Evolutionary conservation across 1,139 yeast species (phyloP).

Genomic region (Schwanniomyces etchellsii): DNA sequence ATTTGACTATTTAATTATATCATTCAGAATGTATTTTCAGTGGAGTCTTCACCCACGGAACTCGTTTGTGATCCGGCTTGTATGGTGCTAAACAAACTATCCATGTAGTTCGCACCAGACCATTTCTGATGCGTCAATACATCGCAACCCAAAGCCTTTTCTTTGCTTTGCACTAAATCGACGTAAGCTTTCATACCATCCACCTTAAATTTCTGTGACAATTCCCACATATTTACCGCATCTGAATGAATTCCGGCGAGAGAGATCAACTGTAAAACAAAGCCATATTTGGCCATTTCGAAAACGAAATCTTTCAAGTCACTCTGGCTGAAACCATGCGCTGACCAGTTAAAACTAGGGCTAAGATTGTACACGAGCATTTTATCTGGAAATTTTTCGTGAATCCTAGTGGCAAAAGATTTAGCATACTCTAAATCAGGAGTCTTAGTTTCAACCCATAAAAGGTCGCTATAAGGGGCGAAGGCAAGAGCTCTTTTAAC

Average conservation of each 20-base stretch:
- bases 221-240: conserved; percentile 45
- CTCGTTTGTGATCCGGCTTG: conserved; percentile 29
- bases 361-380: conserved; percentile 54
- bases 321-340: conserved; percentile 44
- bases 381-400: conserved; percentile 41
- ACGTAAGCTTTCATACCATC: conserved; percentile 57
- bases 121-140: conserved; percentile 54
- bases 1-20: not conserved
- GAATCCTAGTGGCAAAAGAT: conserved; percentile 42
- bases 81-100: conserved; percentile 26
- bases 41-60: conserved; percentile 41
- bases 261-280: conserved; percentile 35
- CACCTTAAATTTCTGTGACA: conserved; percentile 38
- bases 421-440: conserved; percentile 50
- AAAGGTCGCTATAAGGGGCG: conserved; percentile 52
- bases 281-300: conserved; percentile 52
- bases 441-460: conserved; percentile 56
- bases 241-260: conserved; percentile 51
- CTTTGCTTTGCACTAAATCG: conserved; percentile 42
- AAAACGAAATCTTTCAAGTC: conserved; percentile 44
- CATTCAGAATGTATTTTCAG: conserved; percentile 23
- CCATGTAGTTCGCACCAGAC: conserved; percentile 54
- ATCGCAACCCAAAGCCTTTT: conserved; percentile 41
- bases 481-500: conserved; percentile 45
- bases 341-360: conserved; percentile 56